Conservation (phyloP, 2,329 filamentous ascomycete species). For the Fusarium tupiense region DNA sequence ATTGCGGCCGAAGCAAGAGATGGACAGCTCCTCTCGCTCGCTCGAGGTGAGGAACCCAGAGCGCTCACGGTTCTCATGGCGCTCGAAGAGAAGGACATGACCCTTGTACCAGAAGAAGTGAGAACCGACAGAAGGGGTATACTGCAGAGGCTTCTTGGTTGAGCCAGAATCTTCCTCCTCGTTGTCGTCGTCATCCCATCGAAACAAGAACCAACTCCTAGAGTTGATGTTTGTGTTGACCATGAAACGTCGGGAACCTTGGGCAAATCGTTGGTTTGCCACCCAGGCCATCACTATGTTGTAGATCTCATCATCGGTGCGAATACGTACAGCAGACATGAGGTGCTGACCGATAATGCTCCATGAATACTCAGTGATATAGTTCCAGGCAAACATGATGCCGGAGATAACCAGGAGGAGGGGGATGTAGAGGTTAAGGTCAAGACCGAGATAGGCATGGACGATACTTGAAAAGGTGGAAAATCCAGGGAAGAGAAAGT, state of each 20-base stretch:
- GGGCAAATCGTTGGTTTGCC: slow-evolving; percentile 68
- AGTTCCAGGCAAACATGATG: slow-evolving; percentile 62
- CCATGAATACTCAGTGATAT: slow-evolving; percentile 60
- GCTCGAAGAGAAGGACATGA: slow-evolving; percentile 66
- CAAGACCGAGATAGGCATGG: slow-evolving; percentile 67
- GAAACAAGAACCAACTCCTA: slow-evolving; percentile 60
- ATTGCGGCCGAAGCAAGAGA: slow-evolving; percentile 70
- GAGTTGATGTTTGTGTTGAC: slow-evolving; percentile 71
- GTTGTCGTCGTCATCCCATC: slow-evolving; percentile 56
- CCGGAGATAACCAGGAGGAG: slow-evolving; percentile 61
- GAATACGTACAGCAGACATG: slow-evolving; percentile 73
- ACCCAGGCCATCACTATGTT: slow-evolving; percentile 79
- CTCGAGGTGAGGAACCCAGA: slow-evolving; percentile 53
- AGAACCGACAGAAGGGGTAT: slow-evolving; percentile 73
- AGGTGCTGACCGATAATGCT: slow-evolving; percentile 62
- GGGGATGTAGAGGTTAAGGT: slow-evolving; percentile 71
- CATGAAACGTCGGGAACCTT: slow-evolving; percentile 68
- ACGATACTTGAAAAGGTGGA: slow-evolving; percentile 64
- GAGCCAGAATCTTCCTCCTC: slow-evolving; percentile 54
- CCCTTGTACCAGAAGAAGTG: slow-evolving; percentile 76
- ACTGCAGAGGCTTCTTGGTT: slow-evolving; percentile 62
- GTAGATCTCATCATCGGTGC: slow-evolving; percentile 77
- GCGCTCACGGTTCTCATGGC: slow-evolving; percentile 59
- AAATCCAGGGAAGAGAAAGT: slow-evolving; percentile 74
- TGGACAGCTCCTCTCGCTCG: slow-evolving; percentile 66